Conservation (phyloP, 768 basidiomycete genomes). For the Hypholoma fasciculare region DNA sequence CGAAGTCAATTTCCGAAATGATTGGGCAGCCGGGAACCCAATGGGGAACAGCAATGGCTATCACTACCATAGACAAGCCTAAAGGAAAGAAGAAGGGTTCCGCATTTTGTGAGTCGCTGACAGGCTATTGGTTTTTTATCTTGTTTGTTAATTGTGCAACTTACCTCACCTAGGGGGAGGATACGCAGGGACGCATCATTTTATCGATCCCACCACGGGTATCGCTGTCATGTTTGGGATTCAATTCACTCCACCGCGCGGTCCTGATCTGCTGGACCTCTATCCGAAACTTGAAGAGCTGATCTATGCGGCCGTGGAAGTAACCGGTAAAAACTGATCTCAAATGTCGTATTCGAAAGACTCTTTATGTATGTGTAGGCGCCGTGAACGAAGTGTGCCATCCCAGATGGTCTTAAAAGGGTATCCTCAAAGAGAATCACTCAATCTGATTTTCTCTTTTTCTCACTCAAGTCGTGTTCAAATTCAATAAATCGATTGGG, state of each 20-base stretch:
- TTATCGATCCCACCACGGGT: slow-evolving; percentile 32
- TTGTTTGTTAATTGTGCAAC: too few relatives aligned
- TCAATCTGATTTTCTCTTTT: too few relatives aligned
- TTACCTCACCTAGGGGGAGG: slow-evolving; percentile 23
- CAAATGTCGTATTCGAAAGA: too few relatives aligned
- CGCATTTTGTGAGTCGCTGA: slow-evolving; percentile 25
- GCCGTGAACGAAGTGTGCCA: too few relatives aligned
- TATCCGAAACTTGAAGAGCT: too few relatives aligned
- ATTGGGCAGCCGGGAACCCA: slow-evolving; percentile 15
- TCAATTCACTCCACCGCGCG: slow-evolving; percentile 8
- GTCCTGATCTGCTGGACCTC: too few relatives aligned
- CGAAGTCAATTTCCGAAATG: slow-evolving; percentile 14
- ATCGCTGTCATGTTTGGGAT: slow-evolving; percentile 25
- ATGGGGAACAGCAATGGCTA: slow-evolving; percentile 26
- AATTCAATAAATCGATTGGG: not conserved
- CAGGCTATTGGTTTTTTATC: too few relatives aligned
- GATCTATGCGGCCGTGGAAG: too few relatives aligned
- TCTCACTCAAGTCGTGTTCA: not conserved
- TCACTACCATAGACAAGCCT: slow-evolving; percentile 24
- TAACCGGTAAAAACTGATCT: too few relatives aligned
- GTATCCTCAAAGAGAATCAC: too few relatives aligned
- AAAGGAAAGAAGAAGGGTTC: slow-evolving; percentile 27
- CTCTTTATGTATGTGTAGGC: too few relatives aligned
- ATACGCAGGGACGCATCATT: slow-evolving; percentile 28
- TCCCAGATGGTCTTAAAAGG: too few relatives aligned